Evolutionary conservation across 495 filamentous ascomycete genomes (phyloP).

Genomic region (Aspergillus sclerotiicarbonarius): DNA sequence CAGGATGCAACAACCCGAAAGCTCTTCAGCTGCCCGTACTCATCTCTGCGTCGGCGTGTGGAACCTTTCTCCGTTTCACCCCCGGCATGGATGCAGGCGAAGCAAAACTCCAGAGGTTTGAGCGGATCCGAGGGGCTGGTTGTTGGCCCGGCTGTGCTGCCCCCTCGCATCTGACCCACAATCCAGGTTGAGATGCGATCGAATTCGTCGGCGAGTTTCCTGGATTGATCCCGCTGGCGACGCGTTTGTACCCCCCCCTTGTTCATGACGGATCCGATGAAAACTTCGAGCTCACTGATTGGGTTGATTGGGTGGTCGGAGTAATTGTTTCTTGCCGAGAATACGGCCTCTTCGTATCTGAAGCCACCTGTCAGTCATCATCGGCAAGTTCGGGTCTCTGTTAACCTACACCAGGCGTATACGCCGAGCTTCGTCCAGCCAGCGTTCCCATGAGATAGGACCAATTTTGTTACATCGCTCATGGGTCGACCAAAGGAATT

Average conservation of each 20-base stretch:
- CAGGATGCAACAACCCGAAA: conserved; percentile 13
- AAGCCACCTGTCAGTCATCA: background rate
- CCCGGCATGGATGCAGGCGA: conserved; percentile 19
- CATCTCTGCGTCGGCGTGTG: background rate
- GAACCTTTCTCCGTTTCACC: background rate
- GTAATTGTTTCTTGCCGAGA: conserved; percentile 54
- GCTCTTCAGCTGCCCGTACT: conserved; percentile 9
- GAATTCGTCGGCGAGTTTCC: conserved; percentile 57
- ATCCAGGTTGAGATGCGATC: conserved; percentile 47
- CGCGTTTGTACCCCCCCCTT: conserved; percentile 55
- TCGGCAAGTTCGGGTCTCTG: background rate
- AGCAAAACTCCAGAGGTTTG: conserved; percentile 16
- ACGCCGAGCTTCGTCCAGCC: conserved; percentile 38
- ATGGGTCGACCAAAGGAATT: conserved; percentile 38
- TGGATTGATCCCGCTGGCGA: conserved; percentile 61
- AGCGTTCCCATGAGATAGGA: conserved; percentile 46
- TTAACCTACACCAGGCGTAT: conserved; percentile 54
- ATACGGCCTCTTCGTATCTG: conserved; percentile 66
- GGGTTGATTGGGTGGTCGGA: conserved; percentile 55
- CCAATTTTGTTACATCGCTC: conserved; percentile 40
- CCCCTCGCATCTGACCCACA: conserved; percentile 37
- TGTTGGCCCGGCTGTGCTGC: background rate
- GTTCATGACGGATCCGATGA: conserved; percentile 70
- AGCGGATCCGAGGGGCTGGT: conserved; percentile 5
- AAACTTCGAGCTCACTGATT: conserved; percentile 73